A percentile compares a stretch with the other conserved stretches of the same genome.
Conservation (phyloP, 768 basidiomycete genomes). For the Tricholoma bakamatsutake region DNA sequence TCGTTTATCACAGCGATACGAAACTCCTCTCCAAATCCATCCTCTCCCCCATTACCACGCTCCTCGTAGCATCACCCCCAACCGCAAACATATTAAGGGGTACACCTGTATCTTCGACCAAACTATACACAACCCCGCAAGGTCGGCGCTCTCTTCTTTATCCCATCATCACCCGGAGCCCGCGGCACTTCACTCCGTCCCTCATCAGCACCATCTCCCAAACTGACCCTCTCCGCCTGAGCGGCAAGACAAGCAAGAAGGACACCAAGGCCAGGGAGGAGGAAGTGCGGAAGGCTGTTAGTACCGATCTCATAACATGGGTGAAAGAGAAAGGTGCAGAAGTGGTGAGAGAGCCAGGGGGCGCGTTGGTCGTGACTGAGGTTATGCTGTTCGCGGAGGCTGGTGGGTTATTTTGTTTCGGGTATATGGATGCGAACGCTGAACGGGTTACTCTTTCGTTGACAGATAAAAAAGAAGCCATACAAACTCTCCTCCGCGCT, state of each 20-base stretch:
- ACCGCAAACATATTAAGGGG: neutral
- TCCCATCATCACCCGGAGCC: conserved; percentile 75
- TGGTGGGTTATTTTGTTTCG: conserved; percentile 41
- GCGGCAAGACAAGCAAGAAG: conserved; percentile 76
- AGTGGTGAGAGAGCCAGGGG: conserved; percentile 69
- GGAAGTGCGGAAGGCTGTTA: conserved; percentile 72
- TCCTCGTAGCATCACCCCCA: neutral
- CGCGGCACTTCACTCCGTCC: conserved; percentile 83
- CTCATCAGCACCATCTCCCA: conserved; percentile 67
- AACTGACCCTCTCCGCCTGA: conserved; percentile 58
- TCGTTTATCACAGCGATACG: conserved; percentile 60
- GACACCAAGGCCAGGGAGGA: conserved; percentile 50
- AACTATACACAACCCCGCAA: conserved; percentile 56
- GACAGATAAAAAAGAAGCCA: conserved; percentile 69
- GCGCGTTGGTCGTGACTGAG: conserved; percentile 73
- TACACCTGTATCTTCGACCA: conserved; percentile 24
- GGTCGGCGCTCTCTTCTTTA: conserved; percentile 82
- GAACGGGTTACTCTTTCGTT: neutral
- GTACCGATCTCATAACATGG: conserved; percentile 68
- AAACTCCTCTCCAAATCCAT: conserved; percentile 82
- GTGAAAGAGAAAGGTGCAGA: conserved; percentile 56
- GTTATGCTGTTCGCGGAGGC: conserved; percentile 83
- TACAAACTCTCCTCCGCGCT: conserved; percentile 51
- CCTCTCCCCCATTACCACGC: conserved; percentile 54
- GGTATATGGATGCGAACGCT: neutral